Evolutionary conservation across 2,329 filamentous ascomycete species (phyloP), one percentile per base, ranked within the genome.

Genomic region (Fusarium clavum): DNA sequence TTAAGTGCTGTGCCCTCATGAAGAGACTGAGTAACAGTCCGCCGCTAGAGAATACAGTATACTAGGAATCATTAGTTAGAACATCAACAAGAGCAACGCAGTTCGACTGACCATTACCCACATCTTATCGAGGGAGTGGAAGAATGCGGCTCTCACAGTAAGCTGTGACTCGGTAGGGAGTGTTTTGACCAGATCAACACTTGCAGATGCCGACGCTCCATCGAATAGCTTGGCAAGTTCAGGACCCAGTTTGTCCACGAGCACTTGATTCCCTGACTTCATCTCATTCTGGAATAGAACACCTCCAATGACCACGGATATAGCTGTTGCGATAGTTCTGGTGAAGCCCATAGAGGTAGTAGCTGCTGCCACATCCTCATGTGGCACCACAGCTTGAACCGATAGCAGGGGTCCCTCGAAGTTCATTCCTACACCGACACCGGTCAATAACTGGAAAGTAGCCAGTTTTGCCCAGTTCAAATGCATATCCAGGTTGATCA

Each of bases 281-380:
- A 92, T 91, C 49, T 85, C 80, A 74, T 93, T 92, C 75, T 92
- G 89, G 79, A 93, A 93, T 6, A 93, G 83, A 8, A 92, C 90
- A 5, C 90, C 87, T 7, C 91, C 91, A 32, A 92, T 83, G 1
- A 92, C 90, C 47, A 92, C 84, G 1, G 87, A 88, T n/a, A 89
- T 84, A 2, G 88, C 85, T 0, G 87, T 91, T 4, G 87, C 87
- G 4, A 92, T 81, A 56, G 90, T 90, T 29, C 90, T 85, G 8
- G 88, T 81, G 71, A 91, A 91, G 6, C 85, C 84, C 69, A 90
- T 88, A 0, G 88, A 89, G 0, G 87, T 85, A 1, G 89, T 91
- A 16, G 88, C 89, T 3, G 87, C 85, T 4, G 88, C 89, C 55
- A 91, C 87, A 60, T 92, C 89, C 13, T 83, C 79, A 9, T 84